Conservation (phyloP, 2,329 filamentous ascomycete genomes). For the Colletotrichum scovillei region DNA sequence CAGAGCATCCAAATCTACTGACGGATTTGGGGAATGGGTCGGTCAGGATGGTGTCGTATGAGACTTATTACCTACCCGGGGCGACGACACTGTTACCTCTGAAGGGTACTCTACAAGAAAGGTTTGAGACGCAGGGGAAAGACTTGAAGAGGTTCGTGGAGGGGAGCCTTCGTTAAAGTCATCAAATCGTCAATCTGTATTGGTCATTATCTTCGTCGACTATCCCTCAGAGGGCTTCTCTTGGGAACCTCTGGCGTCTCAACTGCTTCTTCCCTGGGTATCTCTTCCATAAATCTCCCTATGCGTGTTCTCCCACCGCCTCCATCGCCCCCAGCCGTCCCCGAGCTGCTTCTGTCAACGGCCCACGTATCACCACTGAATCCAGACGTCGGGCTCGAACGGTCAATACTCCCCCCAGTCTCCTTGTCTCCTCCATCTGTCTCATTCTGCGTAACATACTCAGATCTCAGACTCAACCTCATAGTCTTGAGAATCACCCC, state of each 20-base stretch:
- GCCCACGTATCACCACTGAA: slow-evolving; percentile 36
- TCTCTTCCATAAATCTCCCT: neutral
- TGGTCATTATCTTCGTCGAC: neutral
- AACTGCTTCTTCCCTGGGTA: slow-evolving; percentile 13
- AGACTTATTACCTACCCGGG: neutral
- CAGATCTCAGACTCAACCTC: slow-evolving; percentile 16
- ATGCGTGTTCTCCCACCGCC: neutral
- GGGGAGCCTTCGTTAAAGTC: neutral
- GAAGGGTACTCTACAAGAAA: neutral
- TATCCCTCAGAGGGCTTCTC: slow-evolving; percentile 2
- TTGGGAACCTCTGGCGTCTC: slow-evolving; percentile 3
- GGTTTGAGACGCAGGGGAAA: neutral
- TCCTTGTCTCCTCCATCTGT: slow-evolving; percentile 45
- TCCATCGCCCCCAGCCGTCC: neutral
- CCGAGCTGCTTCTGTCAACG: neutral
- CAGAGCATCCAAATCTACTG: neutral
- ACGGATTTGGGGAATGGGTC: neutral
- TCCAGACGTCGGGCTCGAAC: slow-evolving; percentile 41
- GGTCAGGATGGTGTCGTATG: neutral
- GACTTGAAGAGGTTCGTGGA: neutral
- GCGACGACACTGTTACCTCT: neutral
- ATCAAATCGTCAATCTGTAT: neutral
- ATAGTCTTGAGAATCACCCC: slow-evolving; percentile 34
- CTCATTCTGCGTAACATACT: slow-evolving; percentile 43
- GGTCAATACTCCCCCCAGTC: slow-evolving; percentile 40